Percentiles rank a stretch among this genome's conserved stretches.
Evolutionary conservation across 2,329 filamentous ascomycete species (phyloP).

Genomic region (Aspergillus pseudoterreus): DNA sequence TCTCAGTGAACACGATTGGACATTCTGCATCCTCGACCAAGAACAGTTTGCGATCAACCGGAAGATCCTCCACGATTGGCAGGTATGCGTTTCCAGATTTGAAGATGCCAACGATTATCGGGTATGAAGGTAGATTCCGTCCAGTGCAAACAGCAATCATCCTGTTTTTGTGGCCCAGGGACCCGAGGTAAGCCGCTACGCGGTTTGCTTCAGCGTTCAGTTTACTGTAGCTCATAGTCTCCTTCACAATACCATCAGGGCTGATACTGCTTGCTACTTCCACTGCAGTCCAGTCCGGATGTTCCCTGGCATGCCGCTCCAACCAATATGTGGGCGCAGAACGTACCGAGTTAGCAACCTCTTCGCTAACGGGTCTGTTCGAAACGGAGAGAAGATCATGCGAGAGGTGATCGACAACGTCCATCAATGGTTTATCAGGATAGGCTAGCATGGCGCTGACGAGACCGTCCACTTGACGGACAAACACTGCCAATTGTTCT

Average conservation of each 20-base stretch:
- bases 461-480: slow-evolving; percentile 27
- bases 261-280: slow-evolving; percentile 23
- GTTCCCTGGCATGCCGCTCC: slow-evolving; percentile 20
- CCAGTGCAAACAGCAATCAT: slow-evolving; percentile 28
- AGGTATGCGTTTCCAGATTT: slow-evolving; percentile 34
- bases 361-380: slow-evolving; percentile 13
- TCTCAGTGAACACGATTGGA: slow-evolving; percentile 27
- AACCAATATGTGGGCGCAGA: slow-evolving; percentile 28
- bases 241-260: slow-evolving; percentile 16
- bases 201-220: slow-evolving; percentile 22
- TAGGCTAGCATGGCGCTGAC: slow-evolving; percentile 23
- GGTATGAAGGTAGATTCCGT: slow-evolving; percentile 24
- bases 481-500: slow-evolving; percentile 26
- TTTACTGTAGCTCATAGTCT: slow-evolving; percentile 22
- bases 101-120: slow-evolving; percentile 29
- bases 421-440: slow-evolving; percentile 22
- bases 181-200: slow-evolving; percentile 23
- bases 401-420: slow-evolving; percentile 23
- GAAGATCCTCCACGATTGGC: slow-evolving; percentile 32
- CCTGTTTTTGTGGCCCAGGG: slow-evolving; percentile 17
- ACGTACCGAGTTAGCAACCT: slow-evolving; percentile 15
- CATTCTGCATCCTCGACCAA: slow-evolving; percentile 25
- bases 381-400: slow-evolving; percentile 21
- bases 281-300: slow-evolving; percentile 28
- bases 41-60: slow-evolving; percentile 26